Conservation (phyloP, 768 basidiomycete genomes). For the Pleurotus ostreatus region DNA sequence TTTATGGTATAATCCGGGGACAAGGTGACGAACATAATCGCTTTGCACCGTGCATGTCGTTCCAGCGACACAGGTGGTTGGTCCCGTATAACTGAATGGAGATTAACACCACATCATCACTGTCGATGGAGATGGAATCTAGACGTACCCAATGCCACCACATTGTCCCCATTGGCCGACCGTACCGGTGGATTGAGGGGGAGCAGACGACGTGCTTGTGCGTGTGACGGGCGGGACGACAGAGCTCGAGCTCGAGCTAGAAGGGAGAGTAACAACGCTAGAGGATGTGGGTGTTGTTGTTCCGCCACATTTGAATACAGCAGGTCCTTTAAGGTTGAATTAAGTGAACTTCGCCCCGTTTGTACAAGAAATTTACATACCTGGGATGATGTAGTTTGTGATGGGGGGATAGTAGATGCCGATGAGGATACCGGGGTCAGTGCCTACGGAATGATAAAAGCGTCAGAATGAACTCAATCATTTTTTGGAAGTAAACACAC, state of each 20-base stretch:
- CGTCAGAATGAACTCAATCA: background rate
- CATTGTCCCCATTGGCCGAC: conserved; percentile 36
- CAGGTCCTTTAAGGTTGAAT: background rate
- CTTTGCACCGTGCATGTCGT: conserved; percentile 32
- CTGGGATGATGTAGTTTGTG: conserved; percentile 6
- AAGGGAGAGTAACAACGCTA: no score
- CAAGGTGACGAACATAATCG: conserved; percentile 9
- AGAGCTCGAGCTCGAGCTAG: no score
- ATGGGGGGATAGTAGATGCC: background rate
- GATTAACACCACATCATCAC: background rate
- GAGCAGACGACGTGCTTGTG: background rate
- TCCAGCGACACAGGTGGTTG: conserved; percentile 34
- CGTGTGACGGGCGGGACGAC: background rate
- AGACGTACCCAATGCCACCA: conserved; percentile 40
- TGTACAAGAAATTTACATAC: background rate
- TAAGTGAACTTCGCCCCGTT: background rate
- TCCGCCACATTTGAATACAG: background rate
- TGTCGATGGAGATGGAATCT: no score
- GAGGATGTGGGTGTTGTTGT: background rate
- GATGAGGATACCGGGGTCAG: background rate
- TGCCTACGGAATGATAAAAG: background rate
- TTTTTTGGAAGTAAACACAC: background rate
- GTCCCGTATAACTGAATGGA: conserved; percentile 23
- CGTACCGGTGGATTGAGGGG: background rate
- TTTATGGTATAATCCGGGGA: no score